Percentiles rank a stretch among this genome's conserved stretches.
These are phyloP conservation scores for Scolecobasidium constrictum DNA, from an alignment of 2,329 filamentous ascomycete species.

Conservation along the genomic window DNA sequence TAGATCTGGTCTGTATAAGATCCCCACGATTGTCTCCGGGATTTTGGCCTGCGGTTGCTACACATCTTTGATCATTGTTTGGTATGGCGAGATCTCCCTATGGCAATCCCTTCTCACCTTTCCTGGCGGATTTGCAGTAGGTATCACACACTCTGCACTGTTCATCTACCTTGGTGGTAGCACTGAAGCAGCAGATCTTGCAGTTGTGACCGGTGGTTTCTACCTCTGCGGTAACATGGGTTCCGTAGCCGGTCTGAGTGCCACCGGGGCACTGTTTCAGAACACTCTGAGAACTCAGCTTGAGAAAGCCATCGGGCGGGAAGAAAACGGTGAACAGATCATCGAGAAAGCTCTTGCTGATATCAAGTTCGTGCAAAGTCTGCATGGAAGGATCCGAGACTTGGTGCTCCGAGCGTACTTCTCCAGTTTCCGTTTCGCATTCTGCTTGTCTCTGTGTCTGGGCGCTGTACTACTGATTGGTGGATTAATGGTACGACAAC, in stretches of 20 bases:
- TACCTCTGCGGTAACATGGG: constrained; percentile 35
- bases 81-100: constrained; percentile 48
- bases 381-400: neutral
- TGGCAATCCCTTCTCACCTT: constrained; percentile 46
- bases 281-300: constrained; percentile 23
- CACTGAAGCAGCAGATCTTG: constrained; percentile 34
- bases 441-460: too few relatives aligned
- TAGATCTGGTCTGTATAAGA: constrained; percentile 50
- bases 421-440: too few relatives aligned
- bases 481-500: too few relatives aligned
- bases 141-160: constrained; percentile 32
- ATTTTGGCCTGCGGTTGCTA: constrained; percentile 43
- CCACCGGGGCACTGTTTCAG: constrained; percentile 26
- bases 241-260: constrained; percentile 28
- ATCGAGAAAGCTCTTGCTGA: constrained; percentile 7
- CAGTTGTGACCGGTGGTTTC: constrained; percentile 37
- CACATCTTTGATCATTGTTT: constrained; percentile 40
- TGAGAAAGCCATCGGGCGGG: constrained; percentile 18
- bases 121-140: constrained; percentile 38
- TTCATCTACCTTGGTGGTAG: constrained; percentile 40
- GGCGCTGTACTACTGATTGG: too few relatives aligned
- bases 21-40: constrained; percentile 40
- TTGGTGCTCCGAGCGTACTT: constrained; percentile 6
- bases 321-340: constrained; percentile 17
- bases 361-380: constrained; percentile 4